A percentile compares a stretch with the other conserved stretches of the same genome.
These are phyloP conservation scores for Solanum okadae DNA, from an alignment of 257 asterid genomes.

Conservation along the genomic window DNA sequence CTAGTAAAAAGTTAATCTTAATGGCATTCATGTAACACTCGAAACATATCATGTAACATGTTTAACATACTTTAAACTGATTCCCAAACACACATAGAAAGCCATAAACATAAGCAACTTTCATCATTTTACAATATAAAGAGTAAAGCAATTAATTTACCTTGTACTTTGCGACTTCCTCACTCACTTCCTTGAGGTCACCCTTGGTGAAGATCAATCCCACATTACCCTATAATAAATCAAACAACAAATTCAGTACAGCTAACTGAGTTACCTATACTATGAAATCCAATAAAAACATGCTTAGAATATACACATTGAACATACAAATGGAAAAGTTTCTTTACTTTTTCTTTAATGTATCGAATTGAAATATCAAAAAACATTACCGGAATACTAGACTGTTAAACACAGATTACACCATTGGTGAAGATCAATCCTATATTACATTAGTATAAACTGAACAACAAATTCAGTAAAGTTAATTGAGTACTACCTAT, in stretches of 20 bases:
- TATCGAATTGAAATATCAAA: background rate
- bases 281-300: background rate
- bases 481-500: background rate
- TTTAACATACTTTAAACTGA: background rate
- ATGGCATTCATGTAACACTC: background rate
- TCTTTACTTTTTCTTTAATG: background rate
- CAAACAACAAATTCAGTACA: background rate
- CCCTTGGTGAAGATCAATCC: conserved; percentile 96
- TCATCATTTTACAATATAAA: background rate
- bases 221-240: conserved; percentile 66
- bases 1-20: background rate
- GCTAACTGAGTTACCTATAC: background rate
- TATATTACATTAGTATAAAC: background rate
- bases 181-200: conserved; percentile 94
- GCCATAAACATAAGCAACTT: background rate
- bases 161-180: conserved; percentile 92
- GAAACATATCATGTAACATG: background rate
- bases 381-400: background rate
- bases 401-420: background rate
- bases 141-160: conserved; percentile 6
- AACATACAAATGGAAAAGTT: background rate
- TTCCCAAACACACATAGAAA: background rate
- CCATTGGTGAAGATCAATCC: conserved; percentile 60
- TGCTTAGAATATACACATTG: background rate
- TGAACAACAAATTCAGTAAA: background rate